These are phyloP conservation scores for Eremothecium cymbalariae DNA, from an alignment of 1,139 yeast species.

Conservation along the genomic window DNA sequence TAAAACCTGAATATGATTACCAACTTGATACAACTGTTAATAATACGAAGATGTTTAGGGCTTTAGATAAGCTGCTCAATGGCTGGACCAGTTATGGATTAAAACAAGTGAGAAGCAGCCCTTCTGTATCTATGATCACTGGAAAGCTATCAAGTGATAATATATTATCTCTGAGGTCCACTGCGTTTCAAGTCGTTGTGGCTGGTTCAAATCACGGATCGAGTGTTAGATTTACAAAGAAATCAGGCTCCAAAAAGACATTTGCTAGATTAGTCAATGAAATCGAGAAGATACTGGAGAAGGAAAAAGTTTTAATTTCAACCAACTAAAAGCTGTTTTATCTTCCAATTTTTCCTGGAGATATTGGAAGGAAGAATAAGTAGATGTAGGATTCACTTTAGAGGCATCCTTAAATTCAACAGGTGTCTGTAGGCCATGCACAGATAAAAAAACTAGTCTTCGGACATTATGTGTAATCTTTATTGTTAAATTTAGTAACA, in stretches of 20 bases:
- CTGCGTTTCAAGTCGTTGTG: slow-evolving; percentile 53
- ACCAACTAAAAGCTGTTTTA: no score
- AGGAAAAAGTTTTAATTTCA: slow-evolving; percentile 35
- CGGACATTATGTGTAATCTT: no score
- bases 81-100: slow-evolving; percentile 70
- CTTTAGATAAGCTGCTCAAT: slow-evolving; percentile 51
- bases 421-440: no score
- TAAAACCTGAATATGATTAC: slow-evolving; percentile 11
- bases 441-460: no score
- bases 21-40: slow-evolving; percentile 29
- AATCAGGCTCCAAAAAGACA: slow-evolving; percentile 63
- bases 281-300: slow-evolving; percentile 38
- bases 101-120: slow-evolving; percentile 45
- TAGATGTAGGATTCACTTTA: no score
- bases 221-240: slow-evolving; percentile 46
- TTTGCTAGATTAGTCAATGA: slow-evolving; percentile 49
- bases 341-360: no score
- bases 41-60: slow-evolving; percentile 49
- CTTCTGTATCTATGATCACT: slow-evolving; percentile 39
- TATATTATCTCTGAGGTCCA: slow-evolving; percentile 54
- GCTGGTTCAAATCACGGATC: slow-evolving; percentile 32
- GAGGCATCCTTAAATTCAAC: no score
- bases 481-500: no score
- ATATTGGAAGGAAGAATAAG: no score
- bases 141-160: slow-evolving; percentile 58